A percentile compares a stretch with the other conserved stretches of the same genome.
phyloP scores from a whole-genome alignment of 2,329 filamentous ascomycete species.

The Pleomassaria siparia region DNA sequence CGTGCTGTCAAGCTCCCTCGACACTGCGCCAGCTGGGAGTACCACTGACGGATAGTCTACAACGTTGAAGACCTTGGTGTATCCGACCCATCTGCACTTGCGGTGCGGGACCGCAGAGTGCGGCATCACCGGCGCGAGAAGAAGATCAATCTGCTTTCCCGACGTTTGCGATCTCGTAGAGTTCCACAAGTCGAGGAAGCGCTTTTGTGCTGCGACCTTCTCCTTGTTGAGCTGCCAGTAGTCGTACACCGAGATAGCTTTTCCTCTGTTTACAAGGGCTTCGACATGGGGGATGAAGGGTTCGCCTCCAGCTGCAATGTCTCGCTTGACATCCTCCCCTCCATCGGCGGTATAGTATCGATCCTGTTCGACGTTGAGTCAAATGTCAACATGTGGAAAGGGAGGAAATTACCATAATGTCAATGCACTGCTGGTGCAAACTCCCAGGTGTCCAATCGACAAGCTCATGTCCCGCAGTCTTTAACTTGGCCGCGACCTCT shows the following conservation, averaged over 20 bases:
- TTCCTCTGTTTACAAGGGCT: slow-evolving; percentile 52
- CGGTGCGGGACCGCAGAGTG: slow-evolving; percentile 58
- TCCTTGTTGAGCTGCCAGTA: slow-evolving; percentile 69
- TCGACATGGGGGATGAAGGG: slow-evolving; percentile 55
- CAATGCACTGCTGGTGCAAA: slow-evolving; percentile 58
- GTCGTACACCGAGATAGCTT: slow-evolving; percentile 61
- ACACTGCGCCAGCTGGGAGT: slow-evolving; percentile 56
- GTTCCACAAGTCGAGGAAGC: slow-evolving; percentile 63
- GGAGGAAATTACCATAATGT: slow-evolving; percentile 50
- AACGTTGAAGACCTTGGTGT: slow-evolving; percentile 64
- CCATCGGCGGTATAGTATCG: slow-evolving; percentile 64
- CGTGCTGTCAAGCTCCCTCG: slow-evolving; percentile 42
- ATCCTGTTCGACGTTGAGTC: slow-evolving; percentile 46
- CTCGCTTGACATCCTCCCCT: slow-evolving; percentile 62
- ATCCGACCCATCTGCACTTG: slow-evolving; percentile 54
- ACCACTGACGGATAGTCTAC: slow-evolving; percentile 63
- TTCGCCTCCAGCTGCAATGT: slow-evolving; percentile 58
- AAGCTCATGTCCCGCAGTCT: slow-evolving; percentile 55
- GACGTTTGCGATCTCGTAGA: slow-evolving; percentile 45
- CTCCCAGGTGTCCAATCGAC: slow-evolving; percentile 54
- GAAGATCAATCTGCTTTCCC: slow-evolving; percentile 55
- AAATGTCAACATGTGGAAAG: background rate
- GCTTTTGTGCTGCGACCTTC: slow-evolving; percentile 57
- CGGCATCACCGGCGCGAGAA: slow-evolving; percentile 62
- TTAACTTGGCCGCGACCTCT: slow-evolving; percentile 42